Evolutionary conservation across 306 rosid genomes (phyloP), one percentile per base, ranked within the genome.

Genomic region (Amphicarpaea edgeworthii): DNA sequence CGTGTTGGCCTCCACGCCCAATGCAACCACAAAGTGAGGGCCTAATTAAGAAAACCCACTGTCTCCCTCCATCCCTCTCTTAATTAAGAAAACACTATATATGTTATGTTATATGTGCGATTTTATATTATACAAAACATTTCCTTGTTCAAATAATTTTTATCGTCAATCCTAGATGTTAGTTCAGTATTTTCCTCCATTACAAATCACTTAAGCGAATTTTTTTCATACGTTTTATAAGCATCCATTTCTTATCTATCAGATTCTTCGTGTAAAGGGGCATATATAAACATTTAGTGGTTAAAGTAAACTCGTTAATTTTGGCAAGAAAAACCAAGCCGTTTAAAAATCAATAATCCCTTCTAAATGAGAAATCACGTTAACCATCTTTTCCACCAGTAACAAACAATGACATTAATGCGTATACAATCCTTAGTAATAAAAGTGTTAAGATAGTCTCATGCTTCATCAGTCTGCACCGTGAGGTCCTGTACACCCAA

Each of bases 401-500:
- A 54, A 21, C 16, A 30, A 73, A 64, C 60, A 73, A 62, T 38
- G 81, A 16, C 37, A 54, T 28, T 59, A 59, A 51, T n/a, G 73
- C 42, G 70, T 24, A 53, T 50, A 60, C 79, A 77, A 63, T 71
- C 68, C 76, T 28, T 55, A 8, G n/a, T 6, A 50, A 53, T 26
- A 71, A 78, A 66, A 63, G 24, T 12, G 45, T 47, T 32, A 40
- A 79, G 53, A 77, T 60, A 63, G 24, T 16, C 75, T 90, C 85
- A 90, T 40, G 82, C 85, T 10, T 70, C 81, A 71, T 89, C 93
- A 21, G 83, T 84, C 80, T 95, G 98, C 85, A 92, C 93, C 0
- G 96, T 89, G 82, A 95, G 88, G 83, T 90, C 91, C 65, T 81
- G 97, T 68, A 95, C 83, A 28, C 99, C 99, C 85, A 92, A 81